These are phyloP conservation scores for Chytridium lagenaria DNA, from an alignment of 371 early-diverging fungal genomes.

Conservation along the genomic window DNA sequence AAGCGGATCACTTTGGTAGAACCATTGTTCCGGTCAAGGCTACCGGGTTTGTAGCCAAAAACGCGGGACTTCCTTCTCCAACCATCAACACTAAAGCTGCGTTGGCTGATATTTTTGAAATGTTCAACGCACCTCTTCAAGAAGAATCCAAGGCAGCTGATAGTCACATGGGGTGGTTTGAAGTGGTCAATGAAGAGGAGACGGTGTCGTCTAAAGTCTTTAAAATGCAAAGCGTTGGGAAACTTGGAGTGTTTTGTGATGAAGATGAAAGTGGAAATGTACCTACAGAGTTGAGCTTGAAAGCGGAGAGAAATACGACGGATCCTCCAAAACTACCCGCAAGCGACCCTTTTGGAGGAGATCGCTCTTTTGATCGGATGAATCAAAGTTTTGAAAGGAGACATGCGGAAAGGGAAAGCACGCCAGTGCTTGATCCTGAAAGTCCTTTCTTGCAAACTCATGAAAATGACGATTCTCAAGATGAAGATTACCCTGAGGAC, in stretches of 20 bases:
- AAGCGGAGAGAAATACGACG: background rate
- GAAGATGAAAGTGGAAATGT: slow-evolving; percentile 24
- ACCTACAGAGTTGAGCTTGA: background rate
- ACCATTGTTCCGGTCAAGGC: slow-evolving; percentile 23
- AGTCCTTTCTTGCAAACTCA: background rate
- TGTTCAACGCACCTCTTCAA: slow-evolving; percentile 57
- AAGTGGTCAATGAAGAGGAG: slow-evolving; percentile 50
- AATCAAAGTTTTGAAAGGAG: background rate
- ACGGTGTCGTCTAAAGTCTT: slow-evolving; percentile 53
- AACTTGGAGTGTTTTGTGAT: slow-evolving; percentile 30
- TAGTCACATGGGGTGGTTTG: slow-evolving; percentile 8
- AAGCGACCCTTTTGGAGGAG: background rate
- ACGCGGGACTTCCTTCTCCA: slow-evolving; percentile 52
- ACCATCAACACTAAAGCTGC: slow-evolving; percentile 73
- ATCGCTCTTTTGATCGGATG: background rate
- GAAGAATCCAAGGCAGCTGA: background rate
- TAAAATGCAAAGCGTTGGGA: slow-evolving; percentile 23
- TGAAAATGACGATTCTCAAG: background rate
- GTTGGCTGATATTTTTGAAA: slow-evolving; percentile 65
- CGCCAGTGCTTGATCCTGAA: slow-evolving; percentile 2
- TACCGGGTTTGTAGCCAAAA: slow-evolving; percentile 1
- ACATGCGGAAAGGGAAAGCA: background rate
- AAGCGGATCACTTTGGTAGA: slow-evolving; percentile 3
- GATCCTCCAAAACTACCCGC: background rate
- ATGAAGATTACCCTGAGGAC: background rate